Conservation (phyloP, 208 protist species). For the Trypanosoma caninum region DNA sequence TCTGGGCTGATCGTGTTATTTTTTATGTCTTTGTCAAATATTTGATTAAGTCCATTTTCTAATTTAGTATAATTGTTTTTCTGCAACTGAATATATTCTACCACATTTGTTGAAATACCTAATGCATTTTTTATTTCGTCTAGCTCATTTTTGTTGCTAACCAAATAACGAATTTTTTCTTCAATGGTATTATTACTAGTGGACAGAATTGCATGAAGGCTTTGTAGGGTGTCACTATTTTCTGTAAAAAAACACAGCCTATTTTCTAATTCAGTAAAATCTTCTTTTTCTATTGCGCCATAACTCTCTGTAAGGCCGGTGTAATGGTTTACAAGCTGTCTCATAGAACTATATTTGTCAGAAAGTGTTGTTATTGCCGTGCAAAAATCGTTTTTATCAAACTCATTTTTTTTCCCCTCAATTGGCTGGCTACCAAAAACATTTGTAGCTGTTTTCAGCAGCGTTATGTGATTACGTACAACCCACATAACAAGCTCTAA, state of each 20-base stretch:
- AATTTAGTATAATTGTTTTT: slow-evolving; percentile 6
- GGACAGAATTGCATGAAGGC: slow-evolving; percentile 12
- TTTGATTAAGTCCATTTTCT: slow-evolving; percentile 14
- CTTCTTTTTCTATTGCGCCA: not conserved
- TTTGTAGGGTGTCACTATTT: slow-evolving; percentile 1
- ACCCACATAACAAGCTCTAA: slow-evolving; percentile 36
- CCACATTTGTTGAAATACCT: not conserved
- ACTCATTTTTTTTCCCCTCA: not conserved
- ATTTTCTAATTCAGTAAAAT: slow-evolving; percentile 6
- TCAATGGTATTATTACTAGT: slow-evolving; percentile 11
- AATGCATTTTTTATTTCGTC: not conserved
- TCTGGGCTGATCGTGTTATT: no score
- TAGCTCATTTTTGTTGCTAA: not conserved
- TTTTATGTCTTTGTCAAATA: no score
- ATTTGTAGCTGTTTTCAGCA: slow-evolving; percentile 22
- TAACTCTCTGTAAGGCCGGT: not conserved
- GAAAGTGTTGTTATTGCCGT: slow-evolving; percentile 9
- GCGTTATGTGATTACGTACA: slow-evolving; percentile 24
- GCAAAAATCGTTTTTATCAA: slow-evolving; percentile 1
- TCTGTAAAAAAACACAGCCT: not conserved
- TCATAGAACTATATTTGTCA: slow-evolving; percentile 5
- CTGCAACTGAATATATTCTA: slow-evolving; percentile 1
- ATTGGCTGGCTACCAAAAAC: slow-evolving; percentile 20
- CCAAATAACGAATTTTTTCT: not conserved
- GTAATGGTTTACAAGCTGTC: slow-evolving; percentile 19